Conservation (phyloP, 441 rosid species). For the Viola pubescens region DNA sequence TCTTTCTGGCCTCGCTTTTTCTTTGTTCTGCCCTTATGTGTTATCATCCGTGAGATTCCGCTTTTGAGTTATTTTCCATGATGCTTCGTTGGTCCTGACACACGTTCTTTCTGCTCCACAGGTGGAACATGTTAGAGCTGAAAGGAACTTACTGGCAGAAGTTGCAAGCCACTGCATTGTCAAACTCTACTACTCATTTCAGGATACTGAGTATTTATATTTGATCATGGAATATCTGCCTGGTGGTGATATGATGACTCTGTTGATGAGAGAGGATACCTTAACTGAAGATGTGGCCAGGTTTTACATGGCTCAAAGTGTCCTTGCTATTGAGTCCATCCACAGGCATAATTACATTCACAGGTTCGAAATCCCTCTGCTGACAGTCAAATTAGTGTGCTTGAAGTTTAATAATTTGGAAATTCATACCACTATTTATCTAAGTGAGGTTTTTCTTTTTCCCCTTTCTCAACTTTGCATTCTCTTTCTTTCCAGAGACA, state of each 20-base stretch:
- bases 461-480: conserved; percentile 1
- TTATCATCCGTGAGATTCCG: neutral
- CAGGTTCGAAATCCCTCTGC: conserved; percentile 42
- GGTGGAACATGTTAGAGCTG: conserved; percentile 99
- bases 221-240: conserved; percentile 96
- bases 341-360: conserved; percentile 90
- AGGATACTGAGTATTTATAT: conserved; percentile 84
- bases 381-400: conserved; percentile 3
- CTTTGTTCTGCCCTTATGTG: neutral
- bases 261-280: conserved; percentile 89
- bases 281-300: conserved; percentile 80
- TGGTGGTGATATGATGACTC: conserved; percentile 97
- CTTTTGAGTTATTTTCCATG: too few relatives aligned
- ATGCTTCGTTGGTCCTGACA: neutral
- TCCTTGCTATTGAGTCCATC: conserved; percentile 89
- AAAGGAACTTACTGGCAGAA: conserved; percentile 94
- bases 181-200: conserved; percentile 93
- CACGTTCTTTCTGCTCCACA: conserved; percentile 22
- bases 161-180: conserved; percentile 95
- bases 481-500: conserved; percentile 57
- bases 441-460: neutral
- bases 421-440: neutral
- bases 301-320: conserved; percentile 93
- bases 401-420: conserved; percentile 6
- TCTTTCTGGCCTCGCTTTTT: neutral